Conservation (phyloP, 2,329 filamentous ascomycete genomes). For the Celoporthe dispersa region DNA sequence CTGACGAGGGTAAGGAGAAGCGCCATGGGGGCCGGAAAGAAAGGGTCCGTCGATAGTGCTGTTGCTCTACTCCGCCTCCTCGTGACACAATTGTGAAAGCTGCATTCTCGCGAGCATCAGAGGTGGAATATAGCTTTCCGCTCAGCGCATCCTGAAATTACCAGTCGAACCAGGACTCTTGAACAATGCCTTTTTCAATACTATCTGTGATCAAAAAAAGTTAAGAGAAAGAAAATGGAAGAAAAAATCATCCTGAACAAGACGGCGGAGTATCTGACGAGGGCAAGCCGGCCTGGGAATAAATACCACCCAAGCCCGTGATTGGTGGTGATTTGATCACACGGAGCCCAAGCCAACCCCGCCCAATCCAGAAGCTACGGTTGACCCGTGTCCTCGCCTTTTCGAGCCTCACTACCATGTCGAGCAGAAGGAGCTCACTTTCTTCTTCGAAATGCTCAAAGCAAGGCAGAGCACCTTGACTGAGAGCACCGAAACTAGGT, state of each 20-base stretch:
- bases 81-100: conserved; percentile 12
- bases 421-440: background rate
- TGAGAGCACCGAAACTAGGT: too few relatives aligned
- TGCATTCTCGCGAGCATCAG: conserved; percentile 13
- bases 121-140: conserved; percentile 16
- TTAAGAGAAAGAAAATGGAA: too few relatives aligned
- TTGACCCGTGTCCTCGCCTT: background rate
- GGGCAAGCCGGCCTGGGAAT: background rate
- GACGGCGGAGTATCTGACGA: background rate
- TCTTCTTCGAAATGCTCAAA: too few relatives aligned
- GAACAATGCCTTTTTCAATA: background rate
- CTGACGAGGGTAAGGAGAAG: conserved; percentile 3
- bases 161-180: background rate
- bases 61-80: conserved; percentile 10
- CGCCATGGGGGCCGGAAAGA: background rate
- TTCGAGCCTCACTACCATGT: background rate
- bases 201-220: too few relatives aligned
- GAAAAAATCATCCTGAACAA: background rate
- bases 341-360: background rate
- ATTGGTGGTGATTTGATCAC: conserved; percentile 9
- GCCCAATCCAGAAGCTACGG: background rate
- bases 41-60: conserved; percentile 7
- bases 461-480: too few relatives aligned
- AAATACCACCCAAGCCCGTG: background rate
- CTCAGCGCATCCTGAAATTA: background rate